Evolutionary conservation across 2,329 filamentous ascomycete genomes (phyloP).

Genomic region (Mycosphaerella arachidis): DNA sequence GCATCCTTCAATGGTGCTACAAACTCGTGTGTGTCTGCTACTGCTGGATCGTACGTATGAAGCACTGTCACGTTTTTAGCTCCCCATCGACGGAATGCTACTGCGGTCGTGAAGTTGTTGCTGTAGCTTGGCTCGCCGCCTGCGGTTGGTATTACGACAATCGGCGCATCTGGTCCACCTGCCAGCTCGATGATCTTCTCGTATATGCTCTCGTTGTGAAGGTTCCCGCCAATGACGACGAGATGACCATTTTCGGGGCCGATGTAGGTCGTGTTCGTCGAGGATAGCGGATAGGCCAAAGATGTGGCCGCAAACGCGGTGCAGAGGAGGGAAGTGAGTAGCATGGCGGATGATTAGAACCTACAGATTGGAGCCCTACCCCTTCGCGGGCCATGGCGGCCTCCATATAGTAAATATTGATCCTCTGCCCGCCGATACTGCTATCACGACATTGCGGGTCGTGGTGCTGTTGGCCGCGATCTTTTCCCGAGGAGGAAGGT

Average conservation of each 20-base stretch:
- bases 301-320: neutral
- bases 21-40: constrained; percentile 21
- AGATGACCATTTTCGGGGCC: constrained; percentile 21
- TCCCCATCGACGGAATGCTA: constrained; percentile 15
- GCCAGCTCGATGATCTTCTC: constrained; percentile 21
- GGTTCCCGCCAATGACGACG: constrained; percentile 20
- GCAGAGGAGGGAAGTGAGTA: neutral
- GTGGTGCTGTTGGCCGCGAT: neutral
- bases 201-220: constrained; percentile 17
- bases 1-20: constrained; percentile 17
- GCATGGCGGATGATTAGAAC: neutral
- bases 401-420: neutral
- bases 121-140: constrained; percentile 20
- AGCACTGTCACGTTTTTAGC: constrained; percentile 21
- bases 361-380: neutral
- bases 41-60: constrained; percentile 21
- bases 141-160: constrained; percentile 22
- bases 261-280: constrained; percentile 7
- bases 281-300: neutral
- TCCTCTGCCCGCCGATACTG: neutral
- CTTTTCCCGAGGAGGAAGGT: neutral
- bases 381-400: neutral
- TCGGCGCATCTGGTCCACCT: constrained; percentile 14
- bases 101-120: constrained; percentile 16
- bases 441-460: neutral